Percentiles rank a stretch among this genome's conserved stretches.
Conservation (phyloP, 116 monocot species). For the Phalaenopsis hybrid region DNA sequence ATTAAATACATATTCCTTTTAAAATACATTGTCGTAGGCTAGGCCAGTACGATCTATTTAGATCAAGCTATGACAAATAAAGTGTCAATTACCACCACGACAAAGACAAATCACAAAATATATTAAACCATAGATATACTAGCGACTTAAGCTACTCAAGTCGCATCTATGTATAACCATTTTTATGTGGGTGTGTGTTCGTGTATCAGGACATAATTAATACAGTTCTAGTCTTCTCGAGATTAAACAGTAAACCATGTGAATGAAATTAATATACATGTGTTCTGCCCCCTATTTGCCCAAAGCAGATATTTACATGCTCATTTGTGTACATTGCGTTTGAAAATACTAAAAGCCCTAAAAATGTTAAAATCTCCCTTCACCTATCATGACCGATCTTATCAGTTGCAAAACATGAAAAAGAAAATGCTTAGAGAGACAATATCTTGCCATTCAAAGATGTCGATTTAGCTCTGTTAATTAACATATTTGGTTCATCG, state of each 20-base stretch:
- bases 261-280: background rate
- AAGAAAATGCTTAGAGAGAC: background rate
- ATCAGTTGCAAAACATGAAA: background rate
- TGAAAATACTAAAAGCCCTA: background rate
- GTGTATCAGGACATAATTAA: background rate
- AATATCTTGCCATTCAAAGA: conserved; percentile 7
- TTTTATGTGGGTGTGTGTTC: background rate
- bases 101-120: no score
- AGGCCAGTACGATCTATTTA: no score
- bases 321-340: background rate
- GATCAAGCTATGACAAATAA: no score
- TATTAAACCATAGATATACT: no score
- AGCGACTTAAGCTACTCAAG: no score
- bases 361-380: background rate
- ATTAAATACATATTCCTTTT: no score
- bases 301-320: background rate
- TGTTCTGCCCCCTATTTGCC: background rate
- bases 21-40: no score
- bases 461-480: conserved; percentile 1
- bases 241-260: background rate
- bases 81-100: no score
- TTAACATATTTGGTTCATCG: conserved; percentile 1
- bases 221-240: background rate
- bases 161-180: no score
- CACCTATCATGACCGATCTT: background rate